Percentiles rank a stretch among this genome's conserved stretches.
phyloP scores from a whole-genome alignment of 768 basidiomycete genomes.

The Neoboletus subvelutipes region DNA sequence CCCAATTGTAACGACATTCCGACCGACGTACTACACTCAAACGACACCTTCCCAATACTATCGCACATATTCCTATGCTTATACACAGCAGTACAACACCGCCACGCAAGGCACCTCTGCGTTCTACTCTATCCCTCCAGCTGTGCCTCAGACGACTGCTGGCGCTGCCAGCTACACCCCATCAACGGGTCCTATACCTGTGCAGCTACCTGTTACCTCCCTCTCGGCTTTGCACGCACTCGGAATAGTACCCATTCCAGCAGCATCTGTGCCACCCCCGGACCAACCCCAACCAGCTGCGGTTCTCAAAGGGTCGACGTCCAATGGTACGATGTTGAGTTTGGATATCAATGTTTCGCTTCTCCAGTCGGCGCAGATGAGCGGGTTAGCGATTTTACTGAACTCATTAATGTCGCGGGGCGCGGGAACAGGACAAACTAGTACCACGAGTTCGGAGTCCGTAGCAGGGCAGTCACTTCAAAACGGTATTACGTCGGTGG shows the following conservation, averaged over 20 bases:
- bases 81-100: conserved; percentile 54
- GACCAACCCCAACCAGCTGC: conserved; percentile 70
- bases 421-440: conserved; percentile 23
- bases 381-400: conserved; percentile 66
- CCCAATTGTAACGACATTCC: conserved; percentile 35
- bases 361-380: conserved; percentile 75
- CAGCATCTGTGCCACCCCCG: conserved; percentile 48
- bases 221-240: conserved; percentile 61
- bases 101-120: conserved; percentile 23
- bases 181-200: conserved; percentile 46
- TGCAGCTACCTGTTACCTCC: conserved; percentile 65
- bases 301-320: conserved; percentile 68
- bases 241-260: conserved; percentile 71
- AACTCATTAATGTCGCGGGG: conserved; percentile 66
- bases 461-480: conserved; percentile 13
- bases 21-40: conserved; percentile 38
- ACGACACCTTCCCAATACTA: conserved; percentile 55
- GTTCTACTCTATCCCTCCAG: conserved; percentile 30
- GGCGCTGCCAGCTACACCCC: conserved; percentile 30
- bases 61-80: conserved; percentile 63
- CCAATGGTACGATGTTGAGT: conserved; percentile 69
- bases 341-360: conserved; percentile 78
- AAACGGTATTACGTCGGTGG: conserved; percentile 15
- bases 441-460: conserved; percentile 11
- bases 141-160: conserved; percentile 38